These are phyloP conservation scores for Yamadazyma blattariae DNA, from an alignment of 1,139 yeast species.

Conservation along the genomic window DNA sequence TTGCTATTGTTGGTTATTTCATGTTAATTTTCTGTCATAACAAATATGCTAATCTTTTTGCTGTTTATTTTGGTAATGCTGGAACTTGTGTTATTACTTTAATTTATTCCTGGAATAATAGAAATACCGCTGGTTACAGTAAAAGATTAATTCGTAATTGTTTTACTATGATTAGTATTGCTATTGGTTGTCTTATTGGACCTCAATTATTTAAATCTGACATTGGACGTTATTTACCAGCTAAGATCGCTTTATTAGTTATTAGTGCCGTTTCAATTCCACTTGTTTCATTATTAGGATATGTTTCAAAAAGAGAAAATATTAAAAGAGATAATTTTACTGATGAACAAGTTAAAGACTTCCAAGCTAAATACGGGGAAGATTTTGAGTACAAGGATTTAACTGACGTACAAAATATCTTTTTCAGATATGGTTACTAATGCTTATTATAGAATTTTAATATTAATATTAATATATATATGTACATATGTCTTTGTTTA, in stretches of 20 bases:
- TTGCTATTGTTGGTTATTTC: slow-evolving; percentile 36
- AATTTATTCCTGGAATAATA: slow-evolving; percentile 33
- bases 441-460: too few relatives aligned
- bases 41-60: slow-evolving; percentile 30
- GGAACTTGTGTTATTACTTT: slow-evolving; percentile 36
- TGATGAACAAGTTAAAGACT: slow-evolving; percentile 10
- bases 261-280: slow-evolving; percentile 32
- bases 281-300: slow-evolving; percentile 24
- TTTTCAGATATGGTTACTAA: slow-evolving; percentile 31
- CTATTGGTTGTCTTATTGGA: slow-evolving; percentile 36
- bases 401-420: slow-evolving; percentile 34
- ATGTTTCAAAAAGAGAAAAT: slow-evolving; percentile 25
- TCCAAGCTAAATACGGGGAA: slow-evolving; percentile 17
- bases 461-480: too few relatives aligned
- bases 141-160: slow-evolving; percentile 29
- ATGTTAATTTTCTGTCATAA: slow-evolving; percentile 26
- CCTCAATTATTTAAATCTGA: slow-evolving; percentile 36
- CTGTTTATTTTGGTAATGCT: slow-evolving; percentile 34
- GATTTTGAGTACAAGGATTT: slow-evolving; percentile 30
- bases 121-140: slow-evolving; percentile 37
- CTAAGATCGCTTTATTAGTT: slow-evolving; percentile 32
- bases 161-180: slow-evolving; percentile 32
- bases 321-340: slow-evolving; percentile 18
- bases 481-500: too few relatives aligned
- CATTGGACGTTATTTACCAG: slow-evolving; percentile 30